Evolutionary conservation across 148 eudicot species (phyloP).

Genomic region (Mesembryanthemum crystallinum): DNA sequence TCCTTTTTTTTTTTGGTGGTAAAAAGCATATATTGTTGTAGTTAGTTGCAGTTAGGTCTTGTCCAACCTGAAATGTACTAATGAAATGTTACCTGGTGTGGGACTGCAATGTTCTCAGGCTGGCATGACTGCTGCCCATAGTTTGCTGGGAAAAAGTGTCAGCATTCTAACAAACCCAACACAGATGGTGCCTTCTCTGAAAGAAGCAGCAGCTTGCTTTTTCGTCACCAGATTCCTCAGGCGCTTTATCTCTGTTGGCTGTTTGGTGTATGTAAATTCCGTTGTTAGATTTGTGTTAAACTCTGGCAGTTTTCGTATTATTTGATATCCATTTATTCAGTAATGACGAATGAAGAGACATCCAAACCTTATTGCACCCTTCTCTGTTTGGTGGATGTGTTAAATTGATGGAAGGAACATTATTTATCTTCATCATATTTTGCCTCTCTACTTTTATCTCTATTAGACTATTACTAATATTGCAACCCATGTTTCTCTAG

Average conservation of each 20-base stretch:
- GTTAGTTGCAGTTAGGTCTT: neutral
- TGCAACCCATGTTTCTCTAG: neutral
- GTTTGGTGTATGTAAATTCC: slow-evolving; percentile 59
- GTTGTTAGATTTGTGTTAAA: too few species aligned
- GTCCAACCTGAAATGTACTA: neutral
- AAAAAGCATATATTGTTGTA: too few species aligned
- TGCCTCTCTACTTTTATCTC: neutral
- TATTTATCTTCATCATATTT: neutral
- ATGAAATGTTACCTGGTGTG: neutral
- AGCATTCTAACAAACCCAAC: slow-evolving; percentile 58
- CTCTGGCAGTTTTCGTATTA: neutral
- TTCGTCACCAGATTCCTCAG: slow-evolving; percentile 67
- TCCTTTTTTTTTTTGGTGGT: neutral
- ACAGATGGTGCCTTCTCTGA: slow-evolving; percentile 77
- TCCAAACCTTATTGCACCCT: neutral
- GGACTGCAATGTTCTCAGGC: slow-evolving; percentile 48
- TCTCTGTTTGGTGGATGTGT: neutral
- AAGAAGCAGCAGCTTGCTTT: slow-evolving; percentile 68
- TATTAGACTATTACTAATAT: neutral
- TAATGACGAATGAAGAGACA: neutral
- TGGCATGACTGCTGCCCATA: slow-evolving; percentile 66
- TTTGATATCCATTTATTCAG: neutral
- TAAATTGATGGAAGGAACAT: neutral
- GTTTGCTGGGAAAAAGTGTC: slow-evolving; percentile 45
- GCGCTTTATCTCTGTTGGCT: slow-evolving; percentile 60